Evolutionary conservation across 257 asterid genomes (phyloP).

Genomic region (Agastache rugosa): DNA sequence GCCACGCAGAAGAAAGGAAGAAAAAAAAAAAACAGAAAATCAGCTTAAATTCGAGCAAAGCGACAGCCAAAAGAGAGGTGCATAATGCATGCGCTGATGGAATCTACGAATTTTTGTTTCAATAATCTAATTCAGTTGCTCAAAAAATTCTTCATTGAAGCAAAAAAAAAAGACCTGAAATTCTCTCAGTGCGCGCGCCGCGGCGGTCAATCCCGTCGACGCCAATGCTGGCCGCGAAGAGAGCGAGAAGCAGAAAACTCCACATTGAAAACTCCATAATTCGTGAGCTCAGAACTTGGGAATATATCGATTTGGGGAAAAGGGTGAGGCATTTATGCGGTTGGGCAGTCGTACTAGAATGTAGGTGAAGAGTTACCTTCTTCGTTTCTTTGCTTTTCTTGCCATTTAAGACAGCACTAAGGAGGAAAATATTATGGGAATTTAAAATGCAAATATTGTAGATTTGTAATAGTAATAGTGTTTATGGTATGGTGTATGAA

Average conservation of each 20-base stretch:
- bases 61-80: background rate
- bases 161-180: constrained; percentile 41
- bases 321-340: constrained; percentile 36
- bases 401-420: constrained; percentile 43
- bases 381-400: constrained; percentile 31
- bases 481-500: background rate
- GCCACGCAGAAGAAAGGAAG: no score
- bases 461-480: background rate
- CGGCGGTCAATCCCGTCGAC: constrained; percentile 41
- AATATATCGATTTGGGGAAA: constrained; percentile 20
- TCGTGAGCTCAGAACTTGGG: constrained; percentile 3
- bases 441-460: background rate
- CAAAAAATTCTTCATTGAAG: background rate
- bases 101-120: background rate
- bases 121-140: background rate
- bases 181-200: constrained; percentile 49
- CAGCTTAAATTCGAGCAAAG: background rate
- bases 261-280: constrained; percentile 32
- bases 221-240: constrained; percentile 27
- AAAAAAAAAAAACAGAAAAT: background rate
- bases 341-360: constrained; percentile 42
- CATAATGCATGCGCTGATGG: background rate
- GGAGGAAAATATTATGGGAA: constrained; percentile 1
- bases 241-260: constrained; percentile 35
- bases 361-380: constrained; percentile 50